phyloP scores from a whole-genome alignment of 768 basidiomycete genomes.

The Crassisporium funariophilum region DNA sequence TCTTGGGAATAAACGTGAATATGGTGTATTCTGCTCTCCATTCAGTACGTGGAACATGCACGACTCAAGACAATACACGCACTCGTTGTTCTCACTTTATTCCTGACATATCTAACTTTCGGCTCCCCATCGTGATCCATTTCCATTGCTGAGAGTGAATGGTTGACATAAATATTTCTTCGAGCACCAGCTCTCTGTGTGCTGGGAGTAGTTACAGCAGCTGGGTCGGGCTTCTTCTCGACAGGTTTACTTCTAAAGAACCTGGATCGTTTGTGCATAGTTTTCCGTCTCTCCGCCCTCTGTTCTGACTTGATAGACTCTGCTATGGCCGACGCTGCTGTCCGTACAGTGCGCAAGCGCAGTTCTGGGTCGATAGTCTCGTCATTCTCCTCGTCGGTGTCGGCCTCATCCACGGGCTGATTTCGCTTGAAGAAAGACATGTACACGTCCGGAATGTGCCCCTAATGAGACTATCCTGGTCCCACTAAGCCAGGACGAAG shows the following conservation, averaged over 20 bases:
- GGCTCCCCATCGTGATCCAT: slow-evolving; percentile 77
- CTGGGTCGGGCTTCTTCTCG: slow-evolving; percentile 48
- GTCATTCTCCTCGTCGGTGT: slow-evolving; percentile 65
- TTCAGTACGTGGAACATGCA: slow-evolving; percentile 9
- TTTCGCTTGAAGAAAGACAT: slow-evolving; percentile 46
- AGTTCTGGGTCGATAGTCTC: slow-evolving; percentile 80
- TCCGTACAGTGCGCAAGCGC: slow-evolving; percentile 88
- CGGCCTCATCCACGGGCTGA: slow-evolving; percentile 37
- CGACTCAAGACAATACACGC: slow-evolving; percentile 4
- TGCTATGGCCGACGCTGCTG: slow-evolving; percentile 87
- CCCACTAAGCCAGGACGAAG: slow-evolving; percentile 24
- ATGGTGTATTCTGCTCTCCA: slow-evolving; percentile 76
- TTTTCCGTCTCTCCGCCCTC: slow-evolving; percentile 61
- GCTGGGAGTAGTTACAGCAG: slow-evolving; percentile 29
- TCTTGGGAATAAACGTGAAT: slow-evolving; percentile 90
- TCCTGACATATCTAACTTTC: slow-evolving; percentile 75
- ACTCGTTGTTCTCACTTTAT: slow-evolving; percentile 96
- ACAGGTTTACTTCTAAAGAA: slow-evolving; percentile 56
- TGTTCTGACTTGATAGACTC: slow-evolving; percentile 83
- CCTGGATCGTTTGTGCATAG: slow-evolving; percentile 48
- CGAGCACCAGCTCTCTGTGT: slow-evolving; percentile 52
- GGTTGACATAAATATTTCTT: slow-evolving; percentile 83
- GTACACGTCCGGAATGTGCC: slow-evolving; percentile 4
- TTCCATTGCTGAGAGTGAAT: slow-evolving; percentile 64
- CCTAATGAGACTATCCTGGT: slow-evolving; percentile 7